Evolutionary conservation across 257 asterid genomes (phyloP), one percentile per base, ranked within the genome.

Genomic region (Cordia subcordata): DNA sequence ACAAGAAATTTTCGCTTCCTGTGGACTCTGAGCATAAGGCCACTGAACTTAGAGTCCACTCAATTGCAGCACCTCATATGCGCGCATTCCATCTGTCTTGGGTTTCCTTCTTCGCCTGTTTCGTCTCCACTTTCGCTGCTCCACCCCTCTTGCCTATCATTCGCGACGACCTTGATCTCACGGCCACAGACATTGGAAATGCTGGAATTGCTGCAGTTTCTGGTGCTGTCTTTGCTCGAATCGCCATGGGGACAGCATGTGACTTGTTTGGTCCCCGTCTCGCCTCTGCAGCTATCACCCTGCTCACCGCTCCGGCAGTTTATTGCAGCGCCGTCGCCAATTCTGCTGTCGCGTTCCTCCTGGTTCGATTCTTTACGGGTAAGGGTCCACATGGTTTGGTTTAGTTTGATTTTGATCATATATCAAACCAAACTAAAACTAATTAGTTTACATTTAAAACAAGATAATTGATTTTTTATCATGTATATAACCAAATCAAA

Each of bases 121-220:
- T 91, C 49, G 90, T 91, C 65, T 92, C 98, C 47, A 80, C 94
- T 39, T 92, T 88, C 49, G 93, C 96, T 0, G 95, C 94, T 0
- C 95, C 98, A 0, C 96, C 98, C 0, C 84, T 88, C 0, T 69
- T 91, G 5, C 96, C 95, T 0, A 67, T 91, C 68, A 91, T 91
- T 67, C 94, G 98, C 0, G 96, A 91, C 77, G 50, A 91, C 44
- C 94, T 91, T 16, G 54, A 85, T 58, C 75, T 91, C 23, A 88
- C 95, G 1, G 78, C 95, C n/a, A 80, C 83, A 0, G 93, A 88
- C 72, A 88, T 88, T 12, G 96, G 96, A n/a, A 85, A 85, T 17
- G 94, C 94, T 1, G 94, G 96, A 3, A 82, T 88, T 12, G 95
- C 96, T 0, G 83, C 96, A 0, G 96, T 91, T 67, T 82, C 96